A percentile compares a stretch with the other conserved stretches of the same genome.
Evolutionary conservation across 129 eudicot species (phyloP).

Genomic region (Pittosporum tobira): DNA sequence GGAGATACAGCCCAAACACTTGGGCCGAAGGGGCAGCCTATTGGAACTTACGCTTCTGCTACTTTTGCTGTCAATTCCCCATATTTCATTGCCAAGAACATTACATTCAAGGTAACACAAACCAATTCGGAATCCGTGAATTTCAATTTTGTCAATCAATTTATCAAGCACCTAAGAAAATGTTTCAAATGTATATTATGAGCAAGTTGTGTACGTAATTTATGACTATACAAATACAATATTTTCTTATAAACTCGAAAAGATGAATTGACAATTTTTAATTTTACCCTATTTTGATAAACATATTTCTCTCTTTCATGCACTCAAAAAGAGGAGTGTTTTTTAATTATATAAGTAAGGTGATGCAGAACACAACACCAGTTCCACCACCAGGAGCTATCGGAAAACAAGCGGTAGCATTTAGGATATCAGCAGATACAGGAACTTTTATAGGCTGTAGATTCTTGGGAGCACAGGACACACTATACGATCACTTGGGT

Average conservation of each 20-base stretch:
- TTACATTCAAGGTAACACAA: constrained; percentile 61
- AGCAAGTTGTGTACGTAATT: too few relatives aligned
- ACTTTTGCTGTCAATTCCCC: constrained; percentile 93
- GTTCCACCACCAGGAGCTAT: constrained; percentile 75
- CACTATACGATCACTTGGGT: constrained; percentile 80
- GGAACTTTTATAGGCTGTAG: constrained; percentile 72
- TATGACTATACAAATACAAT: too few relatives aligned
- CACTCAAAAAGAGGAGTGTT: too few relatives aligned
- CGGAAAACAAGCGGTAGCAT: constrained; percentile 85
- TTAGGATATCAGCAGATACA: constrained; percentile 81
- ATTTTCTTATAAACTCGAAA: too few relatives aligned
- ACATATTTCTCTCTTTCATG: too few relatives aligned
- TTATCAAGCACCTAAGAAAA: too few relatives aligned
- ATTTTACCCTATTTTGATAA: too few relatives aligned
- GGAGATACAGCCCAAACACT: constrained; percentile 85
- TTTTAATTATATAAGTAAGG: not conserved
- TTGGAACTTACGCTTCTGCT: constrained; percentile 86
- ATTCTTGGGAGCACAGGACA: constrained; percentile 90
- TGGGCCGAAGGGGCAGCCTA: constrained; percentile 65
- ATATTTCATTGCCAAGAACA: constrained; percentile 77
- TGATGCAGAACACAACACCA: constrained; percentile 77
- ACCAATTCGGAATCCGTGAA: too few relatives aligned
- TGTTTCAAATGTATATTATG: too few relatives aligned
- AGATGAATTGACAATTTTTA: too few relatives aligned
- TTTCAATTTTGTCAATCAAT: too few relatives aligned